phyloP scores from a whole-genome alignment of 495 filamentous ascomycete species.

The Aspergillus saccharolyticus region DNA sequence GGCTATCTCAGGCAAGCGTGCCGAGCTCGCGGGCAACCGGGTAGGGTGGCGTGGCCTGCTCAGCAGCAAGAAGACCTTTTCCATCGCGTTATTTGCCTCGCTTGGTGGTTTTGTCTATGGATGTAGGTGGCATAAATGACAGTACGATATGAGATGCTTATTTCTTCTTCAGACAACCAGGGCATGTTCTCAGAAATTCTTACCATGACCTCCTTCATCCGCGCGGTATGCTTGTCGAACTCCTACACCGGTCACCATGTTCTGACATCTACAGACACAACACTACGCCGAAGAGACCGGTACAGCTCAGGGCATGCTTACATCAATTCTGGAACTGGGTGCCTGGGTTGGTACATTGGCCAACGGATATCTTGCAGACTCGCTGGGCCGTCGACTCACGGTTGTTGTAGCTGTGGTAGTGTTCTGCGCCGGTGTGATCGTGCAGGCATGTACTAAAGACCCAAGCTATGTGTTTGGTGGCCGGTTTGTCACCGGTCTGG shows the following conservation, averaged over 20 bases:
- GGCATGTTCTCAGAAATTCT: slow-evolving; percentile 38
- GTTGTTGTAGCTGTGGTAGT: slow-evolving; percentile 63
- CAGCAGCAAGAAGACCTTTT: slow-evolving; percentile 30
- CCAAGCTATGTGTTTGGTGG: slow-evolving; percentile 31
- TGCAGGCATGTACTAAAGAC: slow-evolving; percentile 60
- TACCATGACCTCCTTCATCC: slow-evolving; percentile 29
- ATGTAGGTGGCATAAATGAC: slow-evolving; percentile 18
- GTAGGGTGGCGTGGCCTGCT: slow-evolving; percentile 25
- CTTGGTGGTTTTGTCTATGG: slow-evolving; percentile 36
- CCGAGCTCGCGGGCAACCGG: slow-evolving; percentile 28
- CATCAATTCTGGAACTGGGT: slow-evolving; percentile 76
- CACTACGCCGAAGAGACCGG: slow-evolving; percentile 30
- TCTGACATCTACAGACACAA: not conserved
- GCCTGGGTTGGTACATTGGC: slow-evolving; percentile 75
- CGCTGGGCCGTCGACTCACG: slow-evolving; percentile 65
- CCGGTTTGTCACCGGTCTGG: slow-evolving; percentile 2
- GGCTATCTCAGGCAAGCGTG: slow-evolving; percentile 34
- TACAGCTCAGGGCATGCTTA: slow-evolving; percentile 57
- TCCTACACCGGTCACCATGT: not conserved
- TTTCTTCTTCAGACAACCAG: slow-evolving; percentile 27
- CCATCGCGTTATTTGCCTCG: slow-evolving; percentile 33
- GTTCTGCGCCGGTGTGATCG: slow-evolving; percentile 70
- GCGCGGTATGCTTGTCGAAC: slow-evolving; percentile 16
- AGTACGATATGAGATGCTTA: not conserved
- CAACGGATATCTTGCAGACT: slow-evolving; percentile 71